Base-by-base conservation (phyloP, 768 basidiomycete genomes). In the Phlegmacium glaucopus region DNA sequence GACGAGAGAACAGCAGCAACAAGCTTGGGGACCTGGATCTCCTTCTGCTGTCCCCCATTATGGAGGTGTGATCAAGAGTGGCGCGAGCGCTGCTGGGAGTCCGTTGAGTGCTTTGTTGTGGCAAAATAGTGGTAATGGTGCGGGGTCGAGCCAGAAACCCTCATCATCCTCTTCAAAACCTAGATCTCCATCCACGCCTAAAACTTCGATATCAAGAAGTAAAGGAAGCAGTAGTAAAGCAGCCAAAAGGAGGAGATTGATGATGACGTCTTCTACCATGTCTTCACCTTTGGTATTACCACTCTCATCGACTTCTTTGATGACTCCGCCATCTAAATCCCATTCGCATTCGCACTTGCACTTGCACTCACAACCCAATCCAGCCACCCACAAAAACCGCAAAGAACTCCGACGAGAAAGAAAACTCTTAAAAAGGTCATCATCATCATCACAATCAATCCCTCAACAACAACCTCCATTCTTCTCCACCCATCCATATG, bases 331-430 rank as follows among this genome's bases (percentile, higher is more conserved):
- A 10, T 42, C 50, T 4, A 37, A 43, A 9, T 39, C 42, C 18
- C 35, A 39, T 5, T 26, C 37, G 18, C 46, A 49, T 4, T 34
- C 45, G 1, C 35, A 47, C 34, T 35, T 32, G 26, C 46, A 47
- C 42, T 35, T 61, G 34, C 58, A 64, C 45, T 60, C 65, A 53
- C 56, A 66, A 26, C 44, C 38, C 32, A 54, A 59, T 2, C 69
- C 66, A 17, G 60, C 67, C 15, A 45, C 55, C 28, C 67, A 71
- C 51, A 85, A 85, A 67, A 78, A 59, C 39, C 74, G 80, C 50
- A 84, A 82, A 62, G 85, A 88, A 66, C 66, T 76, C 52, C 72
- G 80, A 55, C 72, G 79, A 58, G 85, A 89, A 69, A 80, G 79
- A 60, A 86, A 83, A 68, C 70, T 78, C 64, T 82, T 84, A 65